Base-by-base conservation (phyloP, 2,329 filamentous ascomycete species). In the Cladosporium austrohemisphaericum region DNA sequence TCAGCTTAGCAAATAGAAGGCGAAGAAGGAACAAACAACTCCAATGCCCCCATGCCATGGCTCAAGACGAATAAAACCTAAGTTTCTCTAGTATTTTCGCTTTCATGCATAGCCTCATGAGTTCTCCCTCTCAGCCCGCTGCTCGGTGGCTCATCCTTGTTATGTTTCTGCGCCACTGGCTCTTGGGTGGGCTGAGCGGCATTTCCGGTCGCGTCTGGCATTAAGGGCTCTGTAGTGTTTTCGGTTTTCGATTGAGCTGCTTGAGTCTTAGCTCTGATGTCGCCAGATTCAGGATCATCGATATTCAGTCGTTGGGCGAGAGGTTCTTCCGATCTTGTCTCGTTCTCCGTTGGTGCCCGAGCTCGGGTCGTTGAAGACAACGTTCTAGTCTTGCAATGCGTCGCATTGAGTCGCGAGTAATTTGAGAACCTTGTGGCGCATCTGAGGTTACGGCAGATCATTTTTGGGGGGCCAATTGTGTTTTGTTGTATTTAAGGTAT, bases 121-220 rank as follows among this genome's bases (percentile, higher is more conserved):
- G 44, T 38, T 28, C 23, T 22, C 4, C 33, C 44, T 31, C 44
- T 47, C 44, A 47, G 29, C 5, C 44, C 35, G 20, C 20, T 25
- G 8, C n/a, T 6, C n/a, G 44, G 44, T 14, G 44, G 44, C 32
- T 47, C 44, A 16, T 47, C 44, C 33, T 38, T 47, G n/a, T 37
- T 28, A 11, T 37, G 16, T 9, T 26, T 37, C 18, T 47, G 44
- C 13, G 44, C 33, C 13, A 28, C 4, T 16, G 44, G 44, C 44
- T 47, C 44, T 26, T 31, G 44, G 8, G 44, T 47, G 3, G 44
- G 33, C 19, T 47, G 44, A 4, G 25, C 16, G 8, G 44, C 25
- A 22, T 33, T 26, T 8, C 13, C 32, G 5, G 16, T 16, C 16
- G 23, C 22, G 6, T 47, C 44, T 22, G 44, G 8, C 4, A 18